Evolutionary conservation across 805 yeast genomes (phyloP), one percentile per base, ranked within the genome.

Genomic region (Wickerhamiella shivajii): DNA sequence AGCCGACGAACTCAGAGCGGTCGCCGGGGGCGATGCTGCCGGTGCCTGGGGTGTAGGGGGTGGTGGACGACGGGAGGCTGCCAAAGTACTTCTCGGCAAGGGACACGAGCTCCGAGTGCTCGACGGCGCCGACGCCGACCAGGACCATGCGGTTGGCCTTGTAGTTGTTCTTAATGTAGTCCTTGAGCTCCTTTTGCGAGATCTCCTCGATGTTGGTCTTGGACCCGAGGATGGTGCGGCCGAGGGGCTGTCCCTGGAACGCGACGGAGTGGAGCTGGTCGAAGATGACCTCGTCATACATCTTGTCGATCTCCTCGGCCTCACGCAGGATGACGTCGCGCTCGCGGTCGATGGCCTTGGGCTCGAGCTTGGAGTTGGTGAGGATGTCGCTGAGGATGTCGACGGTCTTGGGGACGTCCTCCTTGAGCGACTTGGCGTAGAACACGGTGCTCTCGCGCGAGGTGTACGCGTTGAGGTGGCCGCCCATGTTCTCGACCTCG

Each of bases 391-490:
- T 67, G 36, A 90, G 61, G 27, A 90, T 81, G 51, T 84, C 93
- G 18, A 90, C 80, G 15, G 93, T 74, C 49, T 72, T 71, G 40
- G 85, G 79, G 28, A 92, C 74, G 51, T 92, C 94, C 21, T 66
- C 66, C 45, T 72, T 67, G 38, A 85, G 62, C 19, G 96, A 71
- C 57, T 83, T 84, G 31, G 97, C 93, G 57, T 84, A 90, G 57
- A 85, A 90, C 6, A 87, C 98, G 1, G 99, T 90, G 58, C 84
- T 85, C 53, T 90, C 99, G 51, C 99, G 71, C 14, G 95, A 83
- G 2, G 98, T 90, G 62, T 90, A 90, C n/a, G 98, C 98, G 54
- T 92, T 90, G 50, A 90, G 69, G 59, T 90, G 98, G 17, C 95
- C 83, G 3, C 99, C 99, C 49, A 85, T 70, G 61, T 90, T 78